Conservation (phyloP, 2,329 filamentous ascomycete species). For the Diaporthe australafricana region DNA sequence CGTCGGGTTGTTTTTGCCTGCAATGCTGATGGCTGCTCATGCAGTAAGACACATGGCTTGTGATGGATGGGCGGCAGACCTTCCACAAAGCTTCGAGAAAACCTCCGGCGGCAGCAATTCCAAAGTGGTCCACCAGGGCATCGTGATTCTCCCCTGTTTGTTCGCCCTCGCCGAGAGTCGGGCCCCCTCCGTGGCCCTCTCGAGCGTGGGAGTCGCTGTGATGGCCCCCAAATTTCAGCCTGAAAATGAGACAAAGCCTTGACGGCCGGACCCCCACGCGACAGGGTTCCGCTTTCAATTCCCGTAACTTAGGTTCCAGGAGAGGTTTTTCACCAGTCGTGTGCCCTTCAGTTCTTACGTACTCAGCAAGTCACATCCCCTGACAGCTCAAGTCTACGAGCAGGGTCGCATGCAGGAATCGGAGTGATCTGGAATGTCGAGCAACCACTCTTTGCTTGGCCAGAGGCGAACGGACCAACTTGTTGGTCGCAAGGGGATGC, state of each 20-base stretch:
- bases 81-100: slow-evolving; percentile 8
- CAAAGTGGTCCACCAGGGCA: background rate
- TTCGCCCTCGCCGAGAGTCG: slow-evolving; percentile 35
- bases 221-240: slow-evolving; percentile 33
- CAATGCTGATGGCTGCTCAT: background rate
- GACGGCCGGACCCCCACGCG: slow-evolving; percentile 32
- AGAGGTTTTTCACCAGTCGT: background rate
- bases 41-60: background rate
- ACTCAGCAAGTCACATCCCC: background rate
- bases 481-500: slow-evolving; percentile 1
- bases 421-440: background rate
- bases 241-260: slow-evolving; percentile 28
- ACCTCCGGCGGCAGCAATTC: slow-evolving; percentile 5
- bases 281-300: slow-evolving; percentile 13
- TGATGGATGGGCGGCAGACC: slow-evolving; percentile 5
- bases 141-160: slow-evolving; percentile 20
- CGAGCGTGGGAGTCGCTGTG: slow-evolving; percentile 9
- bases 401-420: slow-evolving; percentile 7
- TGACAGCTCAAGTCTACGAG: background rate
- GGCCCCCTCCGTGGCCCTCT: slow-evolving; percentile 27
- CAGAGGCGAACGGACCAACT: background rate
- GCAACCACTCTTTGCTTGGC: slow-evolving; percentile 25
- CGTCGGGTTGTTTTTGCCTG: background rate
- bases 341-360: slow-evolving; percentile 6
- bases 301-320: background rate